Evolutionary conservation across 768 basidiomycete species (phyloP), one percentile per base, ranked within the genome.

Genomic region (Lentinula raphanica): DNA sequence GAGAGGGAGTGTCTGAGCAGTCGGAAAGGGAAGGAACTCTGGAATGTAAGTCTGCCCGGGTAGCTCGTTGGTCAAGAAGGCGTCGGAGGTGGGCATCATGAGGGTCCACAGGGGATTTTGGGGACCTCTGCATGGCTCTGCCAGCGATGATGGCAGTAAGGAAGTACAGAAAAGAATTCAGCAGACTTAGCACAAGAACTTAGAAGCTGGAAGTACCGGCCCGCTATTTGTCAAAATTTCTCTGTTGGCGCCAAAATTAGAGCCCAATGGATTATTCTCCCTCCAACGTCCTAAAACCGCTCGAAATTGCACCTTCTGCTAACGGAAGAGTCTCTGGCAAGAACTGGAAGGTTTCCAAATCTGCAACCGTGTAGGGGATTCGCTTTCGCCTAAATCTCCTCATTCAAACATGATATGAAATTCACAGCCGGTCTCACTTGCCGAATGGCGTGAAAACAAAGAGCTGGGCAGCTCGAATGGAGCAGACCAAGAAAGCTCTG

Each of bases 241-340:
- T 44, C 19, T 21, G 9, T 23, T 44, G 23, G 42, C 42, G 42
- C 42, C 42, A 23, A 23, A 35, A n/a, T 44, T 23, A 44, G 21
- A 8, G 42, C 42, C 42, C n/a, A n/a, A 44, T 44, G 42, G 42
- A 44, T n/a, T 44, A 19, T 44, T 44, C 23, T 44, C 42, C 42
- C 12, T 44, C 42, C 42, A 44, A 44, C 49, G 23, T 23, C n/a
- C 8, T 6, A 5, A 35, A 12, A 19, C 31, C n/a, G 11, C 38
- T 78, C 17, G 59, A 74, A 27, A 70, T 90, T 27, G 72, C 82
- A 8, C 71, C 81, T n/a, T 83, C 88, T 0, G 76, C 85, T 29
- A 79, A 79, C 58, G 89, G 89, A 12, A 79, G 89, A 35, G 71
- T 78, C 7, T 90, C 88, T 1, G 83, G 88, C 28, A 91, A 90